Conservation (phyloP, 768 basidiomycete genomes). For the Lanmaoa pseudosensibilis region DNA sequence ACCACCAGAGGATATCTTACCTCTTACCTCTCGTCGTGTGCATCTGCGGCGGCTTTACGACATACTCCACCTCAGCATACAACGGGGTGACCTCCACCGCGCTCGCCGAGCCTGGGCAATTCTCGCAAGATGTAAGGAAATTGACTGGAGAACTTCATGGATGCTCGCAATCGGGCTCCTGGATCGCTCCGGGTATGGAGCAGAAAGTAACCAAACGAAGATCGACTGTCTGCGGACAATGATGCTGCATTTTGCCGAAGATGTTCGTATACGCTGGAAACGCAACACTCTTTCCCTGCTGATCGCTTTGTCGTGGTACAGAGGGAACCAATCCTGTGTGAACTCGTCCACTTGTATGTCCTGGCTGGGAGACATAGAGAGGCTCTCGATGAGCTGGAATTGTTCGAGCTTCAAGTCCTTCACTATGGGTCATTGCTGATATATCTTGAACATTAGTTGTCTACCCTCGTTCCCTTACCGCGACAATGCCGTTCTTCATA, state of each 20-base stretch:
- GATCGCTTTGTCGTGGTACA: slow-evolving; percentile 31
- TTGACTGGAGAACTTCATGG: slow-evolving; percentile 76
- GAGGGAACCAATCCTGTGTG: slow-evolving; percentile 75
- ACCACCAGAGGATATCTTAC: slow-evolving; percentile 48
- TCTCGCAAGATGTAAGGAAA: slow-evolving; percentile 73
- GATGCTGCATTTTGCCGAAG: slow-evolving; percentile 67
- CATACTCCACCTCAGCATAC: slow-evolving; percentile 67
- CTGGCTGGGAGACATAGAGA: slow-evolving; percentile 54
- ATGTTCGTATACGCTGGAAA: slow-evolving; percentile 45
- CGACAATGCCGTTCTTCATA: slow-evolving; percentile 75
- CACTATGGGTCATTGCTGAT: neutral
- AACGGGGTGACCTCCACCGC: slow-evolving; percentile 59
- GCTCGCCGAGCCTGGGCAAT: slow-evolving; percentile 75
- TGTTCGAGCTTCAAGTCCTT: slow-evolving; percentile 48
- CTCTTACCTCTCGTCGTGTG: slow-evolving; percentile 58
- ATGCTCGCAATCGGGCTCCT: slow-evolving; percentile 61
- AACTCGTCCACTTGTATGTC: slow-evolving; percentile 70
- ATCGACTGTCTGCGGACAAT: slow-evolving; percentile 65
- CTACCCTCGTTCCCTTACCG: slow-evolving; percentile 86
- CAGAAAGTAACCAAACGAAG: slow-evolving; percentile 34
- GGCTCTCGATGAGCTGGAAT: slow-evolving; percentile 82
- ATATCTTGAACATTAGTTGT: slow-evolving; percentile 49
- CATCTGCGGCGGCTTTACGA: slow-evolving; percentile 78
- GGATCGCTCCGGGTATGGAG: slow-evolving; percentile 32
- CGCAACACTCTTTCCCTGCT: slow-evolving; percentile 11